Evolutionary conservation across 768 basidiomycete species (phyloP), one percentile per base, ranked within the genome.

Genomic region (Calocybe indica): DNA sequence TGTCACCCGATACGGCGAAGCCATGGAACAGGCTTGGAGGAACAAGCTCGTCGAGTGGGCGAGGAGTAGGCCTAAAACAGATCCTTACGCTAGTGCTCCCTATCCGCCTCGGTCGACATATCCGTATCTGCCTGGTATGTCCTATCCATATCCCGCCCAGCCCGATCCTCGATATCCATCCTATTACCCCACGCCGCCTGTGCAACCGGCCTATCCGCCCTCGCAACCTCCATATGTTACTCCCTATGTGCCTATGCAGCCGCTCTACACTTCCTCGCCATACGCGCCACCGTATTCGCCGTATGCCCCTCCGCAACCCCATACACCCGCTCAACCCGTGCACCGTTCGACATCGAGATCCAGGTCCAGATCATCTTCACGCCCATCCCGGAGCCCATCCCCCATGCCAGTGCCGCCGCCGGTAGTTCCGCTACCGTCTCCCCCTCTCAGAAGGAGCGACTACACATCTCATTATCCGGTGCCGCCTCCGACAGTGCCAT

Each of bases 1-100:
- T 58, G 22, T 22, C 22, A 59, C 68, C 39, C 69, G 62, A 14
- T 83, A 82, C 48, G 79, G 80, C 9, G 52, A 56, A 11, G 50
- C 39, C 1, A 56, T 65, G 60, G 65, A 67, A 47, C 46, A 52
- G 52, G 60, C 54, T 9, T 65, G 62, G 61, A 52, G 44, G 51
- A 43, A 37, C 6, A 53, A 52, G 36, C 52, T 65, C 30, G 47
- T 50, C 12, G 48, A 52, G 30, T 64, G 58, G 56, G 47, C 48
- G 14, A 39, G 30, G 38, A 32, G 40, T 28, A 39, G 22, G 10
- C 22, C 22, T 4, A 31, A 47, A 12, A 35, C n/a, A 7, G 37
- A n/a, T 10, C 30, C 35, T 12, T 22, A 22, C 22, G 22, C 22
- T 22, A 22, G 22, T 22, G 22, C 22, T 22, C 22, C 22, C 22